These are phyloP conservation scores for Candida rishiriensis DNA, from an alignment of 805 yeast species.

Conservation along the genomic window DNA sequence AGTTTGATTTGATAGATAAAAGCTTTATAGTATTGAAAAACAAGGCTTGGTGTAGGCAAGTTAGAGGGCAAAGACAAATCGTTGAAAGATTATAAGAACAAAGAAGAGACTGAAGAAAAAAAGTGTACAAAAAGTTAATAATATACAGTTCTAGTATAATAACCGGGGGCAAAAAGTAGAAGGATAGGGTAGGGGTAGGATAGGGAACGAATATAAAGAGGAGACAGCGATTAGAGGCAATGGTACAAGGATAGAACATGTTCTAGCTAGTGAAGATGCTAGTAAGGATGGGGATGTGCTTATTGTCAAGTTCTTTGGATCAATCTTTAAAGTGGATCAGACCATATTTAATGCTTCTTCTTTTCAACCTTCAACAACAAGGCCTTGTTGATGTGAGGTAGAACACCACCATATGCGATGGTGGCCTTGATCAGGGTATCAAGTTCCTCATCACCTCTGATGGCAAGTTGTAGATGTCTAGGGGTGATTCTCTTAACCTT, in stretches of 20 bases:
- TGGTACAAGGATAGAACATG: too few relatives aligned
- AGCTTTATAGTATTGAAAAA: too few relatives aligned
- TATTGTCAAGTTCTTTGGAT: too few relatives aligned
- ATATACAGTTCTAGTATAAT: constrained; percentile 9
- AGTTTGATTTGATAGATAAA: too few relatives aligned
- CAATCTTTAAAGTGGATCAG: too few relatives aligned
- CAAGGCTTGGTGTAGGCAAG: too few relatives aligned
- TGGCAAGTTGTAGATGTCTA: constrained; percentile 93
- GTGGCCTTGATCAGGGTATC: constrained; percentile 92
- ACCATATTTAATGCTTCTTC: constrained; percentile 30
- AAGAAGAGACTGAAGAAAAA: neutral
- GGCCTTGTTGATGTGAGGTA: constrained; percentile 88
- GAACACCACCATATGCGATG: constrained; percentile 96
- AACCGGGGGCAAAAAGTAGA: neutral
- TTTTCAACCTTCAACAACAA: constrained; percentile 72
- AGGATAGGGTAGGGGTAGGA: neutral
- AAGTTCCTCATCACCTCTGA: constrained; percentile 97
- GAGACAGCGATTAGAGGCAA: neutral
- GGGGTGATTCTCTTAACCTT: constrained; percentile 97
- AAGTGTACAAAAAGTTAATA: constrained; percentile 16
- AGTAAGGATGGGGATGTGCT: too few relatives aligned
- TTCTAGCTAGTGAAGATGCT: too few relatives aligned
- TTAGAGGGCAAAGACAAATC: neutral
- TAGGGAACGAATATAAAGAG: too few relatives aligned
- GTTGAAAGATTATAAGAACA: constrained; percentile 2